Conservation (phyloP, 2,329 filamentous ascomycete genomes). For the Colletotrichum limetticola region DNA sequence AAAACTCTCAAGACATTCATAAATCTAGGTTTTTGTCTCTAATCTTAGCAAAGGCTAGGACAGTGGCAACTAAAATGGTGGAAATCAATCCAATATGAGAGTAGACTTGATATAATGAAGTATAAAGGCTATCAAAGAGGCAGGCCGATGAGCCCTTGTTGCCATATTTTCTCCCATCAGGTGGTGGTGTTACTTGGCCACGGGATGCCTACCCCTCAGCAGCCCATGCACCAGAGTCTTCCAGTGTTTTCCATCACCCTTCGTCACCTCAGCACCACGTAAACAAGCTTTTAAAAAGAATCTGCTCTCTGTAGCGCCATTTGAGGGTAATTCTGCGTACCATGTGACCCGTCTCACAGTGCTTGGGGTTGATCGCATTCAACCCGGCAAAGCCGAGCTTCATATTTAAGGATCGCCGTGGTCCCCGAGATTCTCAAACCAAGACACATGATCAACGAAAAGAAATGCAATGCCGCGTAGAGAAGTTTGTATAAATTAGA, state of each 20-base stretch:
- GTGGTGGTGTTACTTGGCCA: slow-evolving; percentile 7
- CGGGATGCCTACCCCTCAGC: slow-evolving; percentile 6
- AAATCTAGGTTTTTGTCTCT: no score
- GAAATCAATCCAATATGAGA: no score
- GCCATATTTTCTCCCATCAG: not conserved
- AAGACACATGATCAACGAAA: not conserved
- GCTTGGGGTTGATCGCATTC: not conserved
- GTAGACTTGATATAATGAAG: no score
- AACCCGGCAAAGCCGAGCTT: not conserved
- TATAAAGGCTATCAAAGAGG: not conserved
- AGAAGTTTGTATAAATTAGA: not conserved
- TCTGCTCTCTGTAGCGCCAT: not conserved
- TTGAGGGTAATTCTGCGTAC: no score
- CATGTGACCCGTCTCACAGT: not conserved
- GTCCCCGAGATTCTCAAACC: not conserved
- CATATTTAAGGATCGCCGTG: not conserved
- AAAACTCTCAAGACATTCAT: no score
- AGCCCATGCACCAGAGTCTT: not conserved
- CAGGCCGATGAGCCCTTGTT: not conserved
- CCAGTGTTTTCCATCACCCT: not conserved
- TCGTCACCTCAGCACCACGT: not conserved
- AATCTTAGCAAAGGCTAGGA: no score
- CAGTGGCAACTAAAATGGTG: no score
- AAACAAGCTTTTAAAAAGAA: no score
- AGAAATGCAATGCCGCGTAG: not conserved